Evolutionary conservation across 768 basidiomycete genomes (phyloP), one percentile per base, ranked within the genome.

Genomic region (Serpula lacrymans): DNA sequence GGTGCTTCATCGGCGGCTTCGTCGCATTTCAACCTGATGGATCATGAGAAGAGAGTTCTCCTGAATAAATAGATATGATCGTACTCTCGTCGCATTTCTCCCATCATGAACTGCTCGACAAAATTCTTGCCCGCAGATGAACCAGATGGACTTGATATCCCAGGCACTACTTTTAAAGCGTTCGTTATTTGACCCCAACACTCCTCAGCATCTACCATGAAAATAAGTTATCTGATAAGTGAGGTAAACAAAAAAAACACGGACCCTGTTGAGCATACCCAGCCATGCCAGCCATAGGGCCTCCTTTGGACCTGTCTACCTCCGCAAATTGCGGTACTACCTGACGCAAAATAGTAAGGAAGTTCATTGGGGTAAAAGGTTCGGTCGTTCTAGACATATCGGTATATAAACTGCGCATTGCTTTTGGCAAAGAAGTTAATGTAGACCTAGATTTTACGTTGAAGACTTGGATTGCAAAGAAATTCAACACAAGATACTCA

Each of bases 241-340:
- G 34, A 6, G 16, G 29, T 1, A 31, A 34, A 21, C 34, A 6
- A 35, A 17, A 10, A 28, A 37, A 7, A 28, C 9, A 35, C 48
- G 24, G 26, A 72, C 69, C 75, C 76, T 97, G 95, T 59, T 97
- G 96, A 2, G 93, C 83, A 53, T 82, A 91, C 13, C 74, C 74
- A 8, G 65, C 52, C 42, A 60, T 46, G 34, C 47, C 64, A 51
- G 62, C 32, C 52, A n/a, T n/a, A n/a, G n/a, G n/a, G n/a, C n/a
- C 67, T 34, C 54, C 64, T 61, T 48, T 65, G 29, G 61, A 66
- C 41, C 69, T 69, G 50, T 70, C 77, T 51, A 72, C 50, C 57
- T 98, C 93, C 3, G 81, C 87, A 52, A 99, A 98, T 64, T 97
- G 96, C 3, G 95, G 95, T 22, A 89, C 82, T 7, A 81, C 77